Conservation (phyloP, 441 rosid species). For the Viola pubescens region DNA sequence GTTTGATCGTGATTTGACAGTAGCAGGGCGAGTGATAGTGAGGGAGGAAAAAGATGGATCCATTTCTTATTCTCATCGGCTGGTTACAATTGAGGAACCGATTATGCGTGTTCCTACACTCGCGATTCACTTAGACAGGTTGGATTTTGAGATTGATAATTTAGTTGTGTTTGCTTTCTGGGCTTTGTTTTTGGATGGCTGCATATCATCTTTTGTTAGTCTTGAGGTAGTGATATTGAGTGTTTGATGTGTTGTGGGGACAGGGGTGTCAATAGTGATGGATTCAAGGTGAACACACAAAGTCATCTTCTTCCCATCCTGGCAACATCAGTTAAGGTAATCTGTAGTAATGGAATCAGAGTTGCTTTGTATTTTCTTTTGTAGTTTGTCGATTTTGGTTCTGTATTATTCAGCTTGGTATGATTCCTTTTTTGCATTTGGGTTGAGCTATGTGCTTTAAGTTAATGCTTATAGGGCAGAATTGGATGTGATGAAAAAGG, state of each 20-base stretch:
- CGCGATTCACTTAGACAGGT: slow-evolving; percentile 97
- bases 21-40: slow-evolving; percentile 80
- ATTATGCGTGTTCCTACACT: slow-evolving; percentile 91
- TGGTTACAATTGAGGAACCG: slow-evolving; percentile 76
- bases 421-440: not conserved
- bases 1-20: slow-evolving; percentile 94
- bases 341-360: slow-evolving; percentile 1
- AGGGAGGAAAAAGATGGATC: slow-evolving; percentile 55
- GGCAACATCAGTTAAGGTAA: slow-evolving; percentile 88
- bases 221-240: slow-evolving; percentile 1
- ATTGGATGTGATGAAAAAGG: no score
- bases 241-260: slow-evolving; percentile 18
- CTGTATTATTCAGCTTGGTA: not conserved
- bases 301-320: slow-evolving; percentile 74
- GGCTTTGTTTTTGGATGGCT: slow-evolving; percentile 6
- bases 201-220: not conserved
- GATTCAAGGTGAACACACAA: slow-evolving; percentile 91
- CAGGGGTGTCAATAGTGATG: slow-evolving; percentile 74
- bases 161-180: not conserved
- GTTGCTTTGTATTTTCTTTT: not conserved
- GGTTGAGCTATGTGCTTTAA: no score
- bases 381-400: not conserved
- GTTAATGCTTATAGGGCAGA: no score
- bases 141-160: slow-evolving; percentile 11
- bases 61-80: slow-evolving; percentile 53